Conservation (phyloP, 202 grass and related monocot genomes). For the Sporobolus alterniflorus region DNA sequence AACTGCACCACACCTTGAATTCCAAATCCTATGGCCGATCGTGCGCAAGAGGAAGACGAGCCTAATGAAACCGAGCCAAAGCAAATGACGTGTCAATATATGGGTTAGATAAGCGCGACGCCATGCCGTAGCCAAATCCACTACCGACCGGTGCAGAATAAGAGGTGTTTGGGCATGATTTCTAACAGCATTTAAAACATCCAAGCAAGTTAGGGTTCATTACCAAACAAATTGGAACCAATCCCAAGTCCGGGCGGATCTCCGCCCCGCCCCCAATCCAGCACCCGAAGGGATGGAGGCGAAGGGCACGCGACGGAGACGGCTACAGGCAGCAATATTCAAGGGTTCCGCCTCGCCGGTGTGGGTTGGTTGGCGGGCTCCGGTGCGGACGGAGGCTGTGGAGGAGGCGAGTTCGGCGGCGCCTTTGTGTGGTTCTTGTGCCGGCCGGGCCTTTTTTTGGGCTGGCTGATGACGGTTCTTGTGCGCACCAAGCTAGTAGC, state of each 20-base stretch:
- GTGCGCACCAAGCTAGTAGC: background rate
- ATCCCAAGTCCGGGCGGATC: constrained; percentile 8
- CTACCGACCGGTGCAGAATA: background rate
- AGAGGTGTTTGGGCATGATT: background rate
- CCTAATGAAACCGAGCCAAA: background rate
- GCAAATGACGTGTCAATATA: background rate
- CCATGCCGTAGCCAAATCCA: background rate
- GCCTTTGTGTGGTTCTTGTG: background rate
- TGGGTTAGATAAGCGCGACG: background rate
- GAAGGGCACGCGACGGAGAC: background rate
- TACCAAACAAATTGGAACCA: constrained; percentile 5
- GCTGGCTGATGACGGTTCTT: background rate
- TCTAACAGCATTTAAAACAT: background rate
- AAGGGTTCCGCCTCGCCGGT: background rate
- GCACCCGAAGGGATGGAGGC: background rate
- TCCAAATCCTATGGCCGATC: background rate
- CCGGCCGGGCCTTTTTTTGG: background rate
- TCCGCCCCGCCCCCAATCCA: constrained; percentile 26
- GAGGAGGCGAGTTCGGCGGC: constrained; percentile 33
- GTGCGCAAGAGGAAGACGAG: background rate
- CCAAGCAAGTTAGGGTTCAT: constrained; percentile 27
- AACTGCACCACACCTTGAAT: background rate
- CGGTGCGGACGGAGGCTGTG: background rate
- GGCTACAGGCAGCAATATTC: background rate
- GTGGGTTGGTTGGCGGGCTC: background rate